phyloP scores from a whole-genome alignment of 1,284 basidiomycete species.

The Megacollybia platyphylla region DNA sequence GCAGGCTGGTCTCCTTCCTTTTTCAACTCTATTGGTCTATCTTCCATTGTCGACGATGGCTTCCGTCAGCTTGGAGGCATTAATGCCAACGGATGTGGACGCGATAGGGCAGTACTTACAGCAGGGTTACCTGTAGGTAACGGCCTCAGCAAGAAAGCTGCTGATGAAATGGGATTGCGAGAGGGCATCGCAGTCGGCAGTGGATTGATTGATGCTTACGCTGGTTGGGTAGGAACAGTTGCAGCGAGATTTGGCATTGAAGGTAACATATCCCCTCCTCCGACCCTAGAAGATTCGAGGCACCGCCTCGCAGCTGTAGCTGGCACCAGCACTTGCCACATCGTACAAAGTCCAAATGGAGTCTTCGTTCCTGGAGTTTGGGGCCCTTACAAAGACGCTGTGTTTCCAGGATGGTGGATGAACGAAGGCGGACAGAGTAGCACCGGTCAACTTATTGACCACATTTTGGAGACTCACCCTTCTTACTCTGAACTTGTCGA shows the following conservation, averaged over 20 bases:
- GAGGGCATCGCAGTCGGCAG: slow-evolving; percentile 93
- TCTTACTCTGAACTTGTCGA: slow-evolving; percentile 66
- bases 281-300: slow-evolving; percentile 58
- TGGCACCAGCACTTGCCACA: slow-evolving; percentile 93
- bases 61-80: too few species aligned
- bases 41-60: slow-evolving; percentile 8
- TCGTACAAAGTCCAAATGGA: slow-evolving; percentile 76
- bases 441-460: slow-evolving; percentile 97
- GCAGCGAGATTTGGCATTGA: slow-evolving; percentile 65
- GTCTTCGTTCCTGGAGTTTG: slow-evolving; percentile 90
- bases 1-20: slow-evolving; percentile 85
- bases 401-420: slow-evolving; percentile 97
- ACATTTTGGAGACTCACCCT: slow-evolving; percentile 87
- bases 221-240: slow-evolving; percentile 97
- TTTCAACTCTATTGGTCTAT: slow-evolving; percentile 67
- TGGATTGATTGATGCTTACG: slow-evolving; percentile 58
- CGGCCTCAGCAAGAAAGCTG: slow-evolving; percentile 72
- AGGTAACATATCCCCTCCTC: slow-evolving; percentile 31
- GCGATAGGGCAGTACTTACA: slow-evolving; percentile 48
- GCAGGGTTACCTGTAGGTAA: slow-evolving; percentile 86
- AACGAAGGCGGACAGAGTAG: slow-evolving; percentile 98
- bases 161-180: slow-evolving; percentile 74
- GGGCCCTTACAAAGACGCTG: slow-evolving; percentile 91
- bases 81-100: too few species aligned
- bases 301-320: slow-evolving; percentile 88